Evolutionary conservation across 1,284 basidiomycete genomes (phyloP).

Genomic region (Marasmius tenuissimus): DNA sequence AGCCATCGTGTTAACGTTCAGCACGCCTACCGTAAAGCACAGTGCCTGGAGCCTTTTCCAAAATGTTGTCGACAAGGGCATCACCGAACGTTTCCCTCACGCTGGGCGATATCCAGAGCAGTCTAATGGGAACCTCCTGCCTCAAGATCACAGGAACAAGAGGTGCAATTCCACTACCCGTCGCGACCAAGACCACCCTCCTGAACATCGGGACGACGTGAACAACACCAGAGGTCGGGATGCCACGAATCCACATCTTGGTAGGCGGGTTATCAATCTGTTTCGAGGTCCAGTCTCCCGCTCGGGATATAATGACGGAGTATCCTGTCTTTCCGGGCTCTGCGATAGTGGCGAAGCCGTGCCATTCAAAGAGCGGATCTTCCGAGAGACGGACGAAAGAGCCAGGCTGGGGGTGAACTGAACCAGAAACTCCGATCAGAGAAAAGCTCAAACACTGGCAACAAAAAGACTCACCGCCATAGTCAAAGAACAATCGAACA

Average conservation of each 20-base stretch:
- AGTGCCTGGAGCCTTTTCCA: slow-evolving; percentile 49
- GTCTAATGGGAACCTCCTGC: slow-evolving; percentile 46
- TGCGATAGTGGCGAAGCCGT: slow-evolving; percentile 57
- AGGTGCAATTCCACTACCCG: slow-evolving; percentile 62
- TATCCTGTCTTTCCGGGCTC: slow-evolving; percentile 53
- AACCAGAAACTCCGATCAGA: not conserved
- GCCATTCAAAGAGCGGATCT: slow-evolving; percentile 58
- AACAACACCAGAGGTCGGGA: slow-evolving; percentile 56
- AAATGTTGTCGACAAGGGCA: slow-evolving; percentile 52
- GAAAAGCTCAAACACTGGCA: not conserved
- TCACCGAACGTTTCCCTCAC: slow-evolving; percentile 60
- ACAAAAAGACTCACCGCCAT: slow-evolving; percentile 21
- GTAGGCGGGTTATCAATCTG: slow-evolving; percentile 52
- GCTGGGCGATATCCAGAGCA: slow-evolving; percentile 60
- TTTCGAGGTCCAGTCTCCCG: slow-evolving; percentile 61
- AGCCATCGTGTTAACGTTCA: not conserved
- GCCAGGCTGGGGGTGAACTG: slow-evolving; percentile 40
- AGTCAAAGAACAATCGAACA: slow-evolving; percentile 43
- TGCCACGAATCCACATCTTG: slow-evolving; percentile 59
- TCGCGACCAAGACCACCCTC: slow-evolving; percentile 57
- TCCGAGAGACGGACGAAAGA: slow-evolving; percentile 56
- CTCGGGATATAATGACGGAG: slow-evolving; percentile 56
- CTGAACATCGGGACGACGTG: slow-evolving; percentile 57
- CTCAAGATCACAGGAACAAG: slow-evolving; percentile 54
- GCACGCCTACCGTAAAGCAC: slow-evolving; percentile 47